These are phyloP conservation scores for Mycosarcoma mackinlayi DNA, from an alignment of 1,284 basidiomycete genomes.

Conservation along the genomic window DNA sequence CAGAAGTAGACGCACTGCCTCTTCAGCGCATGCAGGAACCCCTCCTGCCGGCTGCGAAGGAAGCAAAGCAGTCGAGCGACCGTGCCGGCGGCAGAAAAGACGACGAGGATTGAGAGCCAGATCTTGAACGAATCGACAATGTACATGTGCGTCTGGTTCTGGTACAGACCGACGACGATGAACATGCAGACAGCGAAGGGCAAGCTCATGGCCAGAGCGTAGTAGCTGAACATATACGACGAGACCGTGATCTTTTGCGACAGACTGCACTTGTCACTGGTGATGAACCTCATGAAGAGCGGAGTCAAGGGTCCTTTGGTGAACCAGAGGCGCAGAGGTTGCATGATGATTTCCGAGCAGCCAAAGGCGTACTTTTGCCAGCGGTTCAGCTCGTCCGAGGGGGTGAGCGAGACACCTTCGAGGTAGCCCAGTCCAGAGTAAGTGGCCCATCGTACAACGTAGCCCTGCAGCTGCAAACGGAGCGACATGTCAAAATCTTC, in stretches of 20 bases:
- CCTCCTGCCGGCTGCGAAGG: conserved; percentile 79
- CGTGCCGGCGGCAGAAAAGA: conserved; percentile 81
- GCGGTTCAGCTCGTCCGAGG: conserved; percentile 81
- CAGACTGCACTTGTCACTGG: conserved; percentile 27
- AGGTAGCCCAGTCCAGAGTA: conserved; percentile 84
- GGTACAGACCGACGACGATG: conserved; percentile 76
- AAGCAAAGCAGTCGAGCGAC: conserved; percentile 78
- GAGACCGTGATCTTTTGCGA: conserved; percentile 78
- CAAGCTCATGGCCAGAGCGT: conserved; percentile 79
- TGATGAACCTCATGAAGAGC: conserved; percentile 74
- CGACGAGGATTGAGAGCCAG: conserved; percentile 80
- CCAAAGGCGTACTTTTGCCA: conserved; percentile 91
- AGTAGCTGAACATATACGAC: conserved; percentile 81
- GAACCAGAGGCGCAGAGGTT: conserved; percentile 75
- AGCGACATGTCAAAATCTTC: conserved; percentile 84
- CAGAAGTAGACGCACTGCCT: conserved; percentile 82
- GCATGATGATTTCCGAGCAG: conserved; percentile 68
- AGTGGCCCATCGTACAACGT: conserved; percentile 83
- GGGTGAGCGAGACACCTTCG: conserved; percentile 81
- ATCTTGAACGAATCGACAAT: conserved; percentile 73
- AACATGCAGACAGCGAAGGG: conserved; percentile 78
- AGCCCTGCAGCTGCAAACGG: conserved; percentile 70
- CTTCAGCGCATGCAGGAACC: conserved; percentile 72
- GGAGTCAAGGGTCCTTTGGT: conserved; percentile 80
- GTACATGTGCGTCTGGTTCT: conserved; percentile 77